Conservation (phyloP, 345 rosid genomes). For the Nasturtium officinale region DNA sequence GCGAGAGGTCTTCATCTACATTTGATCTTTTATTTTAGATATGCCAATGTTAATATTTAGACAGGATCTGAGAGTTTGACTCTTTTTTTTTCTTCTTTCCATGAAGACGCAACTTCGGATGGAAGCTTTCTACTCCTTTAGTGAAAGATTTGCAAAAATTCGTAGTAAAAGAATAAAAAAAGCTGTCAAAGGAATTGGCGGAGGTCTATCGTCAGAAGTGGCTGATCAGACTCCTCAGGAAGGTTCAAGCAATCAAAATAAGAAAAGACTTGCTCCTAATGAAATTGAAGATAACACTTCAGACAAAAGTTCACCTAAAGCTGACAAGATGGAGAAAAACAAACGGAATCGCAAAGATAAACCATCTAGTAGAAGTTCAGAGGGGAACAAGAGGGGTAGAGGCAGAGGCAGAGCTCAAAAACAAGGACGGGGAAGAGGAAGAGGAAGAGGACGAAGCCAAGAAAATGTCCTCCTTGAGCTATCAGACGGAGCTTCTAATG, state of each 20-base stretch:
- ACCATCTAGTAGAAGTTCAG: constrained; percentile 45
- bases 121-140: constrained; percentile 95
- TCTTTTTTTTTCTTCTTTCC: constrained; percentile 26
- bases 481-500: constrained; percentile 55
- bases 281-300: constrained; percentile 42
- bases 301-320: constrained; percentile 40
- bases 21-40: constrained; percentile 24
- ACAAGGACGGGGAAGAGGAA: constrained; percentile 30
- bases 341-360: constrained; percentile 42
- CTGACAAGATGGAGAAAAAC: constrained; percentile 41
- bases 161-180: constrained; percentile 89
- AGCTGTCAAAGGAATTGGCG: constrained; percentile 88
- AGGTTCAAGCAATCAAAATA: constrained; percentile 49
- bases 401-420: constrained; percentile 7
- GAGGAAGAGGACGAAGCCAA: constrained; percentile 48
- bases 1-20: constrained; percentile 64
- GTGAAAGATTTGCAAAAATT: constrained; percentile 93
- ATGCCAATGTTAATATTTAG: constrained; percentile 23
- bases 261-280: constrained; percentile 36
- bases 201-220: constrained; percentile 51
- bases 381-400: neutral
- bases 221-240: constrained; percentile 50
- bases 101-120: constrained; percentile 88
- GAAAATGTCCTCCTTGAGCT: constrained; percentile 41
- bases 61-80: neutral